These are phyloP conservation scores for Tagetes patula DNA, from an alignment of 129 eudicot genomes.

Conservation along the genomic window DNA sequence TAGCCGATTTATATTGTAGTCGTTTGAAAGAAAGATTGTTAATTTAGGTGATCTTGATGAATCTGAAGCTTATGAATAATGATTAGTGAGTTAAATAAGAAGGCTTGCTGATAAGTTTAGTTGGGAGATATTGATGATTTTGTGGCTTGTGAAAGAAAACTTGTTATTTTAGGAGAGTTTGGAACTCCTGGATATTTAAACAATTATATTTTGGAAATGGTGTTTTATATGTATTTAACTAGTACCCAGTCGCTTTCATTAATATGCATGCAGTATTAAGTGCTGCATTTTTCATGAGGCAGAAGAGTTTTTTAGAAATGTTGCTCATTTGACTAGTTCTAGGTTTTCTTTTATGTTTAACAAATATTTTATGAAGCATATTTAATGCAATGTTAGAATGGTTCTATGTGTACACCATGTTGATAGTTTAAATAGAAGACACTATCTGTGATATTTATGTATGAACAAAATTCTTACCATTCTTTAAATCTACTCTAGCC, in stretches of 20 bases:
- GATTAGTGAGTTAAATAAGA: too few relatives aligned
- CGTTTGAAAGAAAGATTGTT: background rate
- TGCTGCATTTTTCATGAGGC: background rate
- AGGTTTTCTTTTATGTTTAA: background rate
- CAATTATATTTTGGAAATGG: background rate
- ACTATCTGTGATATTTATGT: background rate
- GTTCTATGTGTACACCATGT: background rate
- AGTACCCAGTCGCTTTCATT: background rate
- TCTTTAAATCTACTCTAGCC: background rate
- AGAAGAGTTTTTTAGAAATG: background rate
- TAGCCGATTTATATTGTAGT: background rate
- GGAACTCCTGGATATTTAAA: background rate
- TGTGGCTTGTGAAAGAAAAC: background rate
- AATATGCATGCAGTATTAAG: background rate
- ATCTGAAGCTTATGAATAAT: background rate
- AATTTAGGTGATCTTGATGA: background rate
- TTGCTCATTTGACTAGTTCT: background rate
- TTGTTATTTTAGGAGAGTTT: too few relatives aligned
- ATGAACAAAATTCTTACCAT: background rate
- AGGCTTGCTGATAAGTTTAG: background rate
- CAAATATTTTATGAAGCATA: background rate
- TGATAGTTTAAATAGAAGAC: background rate
- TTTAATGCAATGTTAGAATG: slow-evolving; percentile 6
- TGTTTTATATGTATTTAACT: slow-evolving; percentile 13
- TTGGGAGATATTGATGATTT: background rate